A percentile compares a stretch with the other conserved stretches of the same genome.
phyloP scores from a whole-genome alignment of 1,284 basidiomycete species.

The Takashimella tepidaria region DNA sequence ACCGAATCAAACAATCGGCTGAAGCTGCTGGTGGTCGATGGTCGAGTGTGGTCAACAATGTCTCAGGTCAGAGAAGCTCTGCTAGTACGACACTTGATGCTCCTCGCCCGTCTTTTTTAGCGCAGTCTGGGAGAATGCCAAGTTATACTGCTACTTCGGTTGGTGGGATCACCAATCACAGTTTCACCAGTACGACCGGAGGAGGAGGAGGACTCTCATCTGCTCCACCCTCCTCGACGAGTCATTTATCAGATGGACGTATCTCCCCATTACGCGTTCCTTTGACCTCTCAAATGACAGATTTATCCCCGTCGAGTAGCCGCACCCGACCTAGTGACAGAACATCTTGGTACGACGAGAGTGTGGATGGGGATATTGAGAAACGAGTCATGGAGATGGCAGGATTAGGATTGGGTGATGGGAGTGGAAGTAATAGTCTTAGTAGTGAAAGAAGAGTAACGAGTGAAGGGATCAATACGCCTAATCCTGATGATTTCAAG shows the following conservation, averaged over 20 bases:
- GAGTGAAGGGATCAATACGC: not conserved
- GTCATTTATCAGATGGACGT: not conserved
- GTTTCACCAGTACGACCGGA: too few relatives aligned
- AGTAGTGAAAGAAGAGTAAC: not conserved
- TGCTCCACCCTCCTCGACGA: not conserved
- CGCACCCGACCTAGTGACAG: not conserved
- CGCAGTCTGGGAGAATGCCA: conserved; percentile 11
- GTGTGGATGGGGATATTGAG: conserved; percentile 35
- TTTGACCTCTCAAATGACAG: not conserved
- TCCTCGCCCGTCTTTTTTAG: conserved; percentile 17
- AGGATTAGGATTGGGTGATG: conserved; percentile 18
- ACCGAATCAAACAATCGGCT: conserved; percentile 31
- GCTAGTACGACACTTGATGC: conserved; percentile 11
- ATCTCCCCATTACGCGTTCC: not conserved
- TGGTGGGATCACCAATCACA: not conserved
- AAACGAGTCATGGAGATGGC: conserved; percentile 42
- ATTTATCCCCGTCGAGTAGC: not conserved
- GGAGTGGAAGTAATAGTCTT: not conserved
- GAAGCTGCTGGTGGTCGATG: conserved; percentile 29
- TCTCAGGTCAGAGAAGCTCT: conserved; percentile 3
- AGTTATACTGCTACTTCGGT: conserved; percentile 1
- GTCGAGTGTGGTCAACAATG: conserved; percentile 20
- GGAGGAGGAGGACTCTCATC: not conserved
- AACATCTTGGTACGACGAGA: conserved; percentile 9
- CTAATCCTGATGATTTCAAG: not conserved